Evolutionary conservation across 2,329 filamentous ascomycete genomes (phyloP).

Genomic region (Arthroderma sp.): DNA sequence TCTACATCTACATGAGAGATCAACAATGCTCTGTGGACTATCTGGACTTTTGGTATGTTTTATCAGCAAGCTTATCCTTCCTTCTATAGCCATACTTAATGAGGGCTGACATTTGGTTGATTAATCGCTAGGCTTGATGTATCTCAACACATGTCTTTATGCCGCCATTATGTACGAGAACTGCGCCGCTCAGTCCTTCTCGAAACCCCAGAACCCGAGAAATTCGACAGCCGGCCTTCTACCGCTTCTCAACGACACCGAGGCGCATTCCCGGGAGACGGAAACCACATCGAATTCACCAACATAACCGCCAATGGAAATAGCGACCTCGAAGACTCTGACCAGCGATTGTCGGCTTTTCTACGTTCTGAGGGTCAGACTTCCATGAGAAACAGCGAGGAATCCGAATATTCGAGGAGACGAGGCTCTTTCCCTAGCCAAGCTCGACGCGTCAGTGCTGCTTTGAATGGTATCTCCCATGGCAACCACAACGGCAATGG

Average conservation of each 20-base stretch:
- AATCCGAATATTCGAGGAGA: constrained; percentile 34
- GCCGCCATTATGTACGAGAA: constrained; percentile 89
- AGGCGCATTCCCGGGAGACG: background rate
- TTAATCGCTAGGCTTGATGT: constrained; percentile 72
- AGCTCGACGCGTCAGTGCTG: constrained; percentile 45
- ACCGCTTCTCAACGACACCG: constrained; percentile 7
- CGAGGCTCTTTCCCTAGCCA: constrained; percentile 35
- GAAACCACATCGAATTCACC: background rate
- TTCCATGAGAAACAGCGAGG: constrained; percentile 41
- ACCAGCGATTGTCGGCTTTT: constrained; percentile 85
- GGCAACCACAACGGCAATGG: constrained; percentile 31
- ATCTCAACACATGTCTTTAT: constrained; percentile 95
- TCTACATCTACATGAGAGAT: constrained; percentile 99
- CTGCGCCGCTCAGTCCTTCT: constrained; percentile 85
- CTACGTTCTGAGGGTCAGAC: constrained; percentile 50
- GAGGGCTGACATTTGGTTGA: background rate
- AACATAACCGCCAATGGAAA: constrained; percentile 40
- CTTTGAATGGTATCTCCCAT: constrained; percentile 48
- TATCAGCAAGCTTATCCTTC: too few species aligned
- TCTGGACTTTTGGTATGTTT: constrained; percentile 82
- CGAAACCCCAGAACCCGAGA: constrained; percentile 82
- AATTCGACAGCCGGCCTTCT: constrained; percentile 55
- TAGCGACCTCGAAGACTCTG: constrained; percentile 62
- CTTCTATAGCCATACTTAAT: too few species aligned
- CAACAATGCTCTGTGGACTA: constrained; percentile 97